phyloP scores from a whole-genome alignment of 225 moss, liverwort and hornwort genomes.

The Ulota crispa region DNA sequence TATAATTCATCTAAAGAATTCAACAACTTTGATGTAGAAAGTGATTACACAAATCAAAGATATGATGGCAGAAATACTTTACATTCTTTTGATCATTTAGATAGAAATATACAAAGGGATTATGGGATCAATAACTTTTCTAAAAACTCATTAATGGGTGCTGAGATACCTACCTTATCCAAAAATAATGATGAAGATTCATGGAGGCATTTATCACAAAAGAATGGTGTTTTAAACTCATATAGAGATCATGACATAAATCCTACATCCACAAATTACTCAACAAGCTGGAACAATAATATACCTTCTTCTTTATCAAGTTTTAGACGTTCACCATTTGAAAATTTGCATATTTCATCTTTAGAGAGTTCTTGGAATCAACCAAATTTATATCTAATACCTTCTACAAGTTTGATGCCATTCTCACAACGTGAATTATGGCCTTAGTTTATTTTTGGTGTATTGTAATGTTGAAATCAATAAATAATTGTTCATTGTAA shows the following conservation, averaged over 20 bases:
- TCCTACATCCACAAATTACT: background rate
- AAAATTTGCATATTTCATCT: conserved; percentile 21
- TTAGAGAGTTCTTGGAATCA: conserved; percentile 25
- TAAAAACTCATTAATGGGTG: background rate
- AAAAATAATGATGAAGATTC: background rate
- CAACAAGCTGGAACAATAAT: conserved; percentile 15
- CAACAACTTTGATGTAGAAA: background rate
- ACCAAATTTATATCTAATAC: conserved; percentile 24
- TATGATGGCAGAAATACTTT: conserved; percentile 7
- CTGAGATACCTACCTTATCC: background rate
- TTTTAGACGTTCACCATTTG: conserved; percentile 31
- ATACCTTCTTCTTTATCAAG: background rate
- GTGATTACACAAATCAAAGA: conserved; percentile 16
- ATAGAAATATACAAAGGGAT: conserved; percentile 13
- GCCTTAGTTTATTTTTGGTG: background rate
- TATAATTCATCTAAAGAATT: conserved; percentile 10
- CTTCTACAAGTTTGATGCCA: conserved; percentile 19
- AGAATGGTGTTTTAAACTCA: background rate
- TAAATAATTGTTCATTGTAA: background rate
- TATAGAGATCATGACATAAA: conserved; percentile 19
- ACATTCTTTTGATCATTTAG: background rate
- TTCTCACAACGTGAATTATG: conserved; percentile 12
- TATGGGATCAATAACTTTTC: conserved; percentile 10
- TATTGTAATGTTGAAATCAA: no score
- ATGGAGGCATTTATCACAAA: conserved; percentile 17